Conservation (phyloP, 78 protist genomes). For the Monocercomonoides exilis region DNA sequence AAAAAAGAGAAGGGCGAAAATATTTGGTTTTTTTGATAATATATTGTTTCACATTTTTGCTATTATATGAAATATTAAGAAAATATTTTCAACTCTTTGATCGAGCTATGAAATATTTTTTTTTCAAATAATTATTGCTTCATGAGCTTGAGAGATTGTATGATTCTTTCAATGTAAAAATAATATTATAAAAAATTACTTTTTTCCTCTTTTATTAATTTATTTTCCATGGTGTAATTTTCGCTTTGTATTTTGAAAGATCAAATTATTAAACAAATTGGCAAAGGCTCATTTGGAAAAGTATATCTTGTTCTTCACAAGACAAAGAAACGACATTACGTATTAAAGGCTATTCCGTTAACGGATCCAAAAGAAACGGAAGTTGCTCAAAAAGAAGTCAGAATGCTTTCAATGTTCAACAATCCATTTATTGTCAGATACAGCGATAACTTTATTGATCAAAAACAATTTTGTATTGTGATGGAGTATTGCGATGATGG, state of each 20-base stretch:
- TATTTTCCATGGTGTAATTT: no score
- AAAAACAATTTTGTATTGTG: not conserved
- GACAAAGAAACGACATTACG: not conserved
- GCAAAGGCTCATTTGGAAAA: conserved; percentile 4
- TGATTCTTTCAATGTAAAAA: no score
- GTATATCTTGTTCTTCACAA: not conserved
- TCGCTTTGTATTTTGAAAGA: not conserved
- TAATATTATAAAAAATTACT: no score
- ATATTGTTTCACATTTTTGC: no score
- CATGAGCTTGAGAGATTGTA: no score
- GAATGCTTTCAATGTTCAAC: not conserved
- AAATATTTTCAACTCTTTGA: no score
- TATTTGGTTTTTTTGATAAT: no score
- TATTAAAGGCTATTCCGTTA: not conserved
- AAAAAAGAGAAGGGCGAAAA: no score
- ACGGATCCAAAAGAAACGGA: not conserved
- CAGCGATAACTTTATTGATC: not conserved
- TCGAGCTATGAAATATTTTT: no score
- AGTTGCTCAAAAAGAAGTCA: not conserved
- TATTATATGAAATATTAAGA: no score
- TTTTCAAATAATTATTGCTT: no score
- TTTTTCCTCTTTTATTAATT: no score
- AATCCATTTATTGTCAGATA: not conserved
- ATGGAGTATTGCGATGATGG: not conserved
- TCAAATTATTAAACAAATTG: not conserved